Conservation (phyloP, 192 early-diverging fungal species). For the Powellomyces hirtus region DNA sequence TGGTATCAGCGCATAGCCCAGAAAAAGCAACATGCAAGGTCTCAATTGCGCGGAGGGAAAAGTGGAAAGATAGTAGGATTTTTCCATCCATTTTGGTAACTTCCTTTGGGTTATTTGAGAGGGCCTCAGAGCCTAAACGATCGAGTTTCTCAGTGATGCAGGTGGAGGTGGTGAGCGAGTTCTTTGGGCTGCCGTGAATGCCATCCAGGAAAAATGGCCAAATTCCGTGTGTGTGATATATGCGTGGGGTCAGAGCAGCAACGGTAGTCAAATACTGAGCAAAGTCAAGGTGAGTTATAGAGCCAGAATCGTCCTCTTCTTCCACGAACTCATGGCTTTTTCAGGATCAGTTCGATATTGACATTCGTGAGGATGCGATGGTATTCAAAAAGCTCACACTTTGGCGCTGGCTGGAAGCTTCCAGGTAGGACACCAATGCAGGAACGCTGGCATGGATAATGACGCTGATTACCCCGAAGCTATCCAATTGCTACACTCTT, state of each 20-base stretch:
- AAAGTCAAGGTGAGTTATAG: slow-evolving; percentile 53
- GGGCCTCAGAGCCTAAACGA: neutral
- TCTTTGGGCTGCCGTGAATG: slow-evolving; percentile 84
- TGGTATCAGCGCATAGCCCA: too few species aligned
- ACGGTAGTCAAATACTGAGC: slow-evolving; percentile 50
- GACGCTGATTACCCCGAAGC: slow-evolving; percentile 31
- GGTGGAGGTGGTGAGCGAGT: slow-evolving; percentile 98
- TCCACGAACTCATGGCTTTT: slow-evolving; percentile 2
- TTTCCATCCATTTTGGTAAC: slow-evolving; percentile 90
- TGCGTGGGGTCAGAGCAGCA: slow-evolving; percentile 63
- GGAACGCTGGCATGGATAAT: neutral
- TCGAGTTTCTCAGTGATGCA: slow-evolving; percentile 51
- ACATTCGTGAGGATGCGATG: slow-evolving; percentile 52
- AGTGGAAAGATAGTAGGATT: slow-evolving; percentile 59
- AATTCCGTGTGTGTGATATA: slow-evolving; percentile 75
- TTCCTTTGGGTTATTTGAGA: neutral
- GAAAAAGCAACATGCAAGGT: too few species aligned
- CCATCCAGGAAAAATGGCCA: slow-evolving; percentile 71
- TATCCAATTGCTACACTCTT: slow-evolving; percentile 82
- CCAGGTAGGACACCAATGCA: neutral
- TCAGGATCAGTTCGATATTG: slow-evolving; percentile 68
- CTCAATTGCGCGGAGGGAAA: too few species aligned
- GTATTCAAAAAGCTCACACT: slow-evolving; percentile 62
- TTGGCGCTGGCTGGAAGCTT: slow-evolving; percentile 68
- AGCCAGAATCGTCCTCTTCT: neutral